phyloP scores from a whole-genome alignment of 306 rosid species.

The Prunus persica region Prunus_persica_NCBIv2 NC_034009.1:23902501-23903000 shows the following conservation, averaged over 20 bases:
- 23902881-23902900: not conserved
- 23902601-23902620: constrained; percentile 51
- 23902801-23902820: constrained; percentile 49
- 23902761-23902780: constrained; percentile 63
- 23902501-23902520: constrained; percentile 44
- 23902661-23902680: not conserved
- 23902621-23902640: constrained; percentile 45
- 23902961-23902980: no score
- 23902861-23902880: constrained; percentile 59
- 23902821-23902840: constrained; percentile 31
- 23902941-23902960: no score
- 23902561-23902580: constrained; percentile 87
- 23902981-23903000: not conserved
- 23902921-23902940: no score
- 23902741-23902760: constrained; percentile 76
- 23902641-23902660: not conserved
- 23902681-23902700: not conserved
- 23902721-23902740: constrained; percentile 63
- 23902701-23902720: constrained; percentile 32
- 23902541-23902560: constrained; percentile 61
- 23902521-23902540: constrained; percentile 58
- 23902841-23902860: constrained; percentile 64
- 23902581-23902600: constrained; percentile 92
- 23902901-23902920: no score
- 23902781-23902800: constrained; percentile 36